Base-by-base conservation (phyloP, 805 yeast species). In the Monosporozyma solicola region DNA sequence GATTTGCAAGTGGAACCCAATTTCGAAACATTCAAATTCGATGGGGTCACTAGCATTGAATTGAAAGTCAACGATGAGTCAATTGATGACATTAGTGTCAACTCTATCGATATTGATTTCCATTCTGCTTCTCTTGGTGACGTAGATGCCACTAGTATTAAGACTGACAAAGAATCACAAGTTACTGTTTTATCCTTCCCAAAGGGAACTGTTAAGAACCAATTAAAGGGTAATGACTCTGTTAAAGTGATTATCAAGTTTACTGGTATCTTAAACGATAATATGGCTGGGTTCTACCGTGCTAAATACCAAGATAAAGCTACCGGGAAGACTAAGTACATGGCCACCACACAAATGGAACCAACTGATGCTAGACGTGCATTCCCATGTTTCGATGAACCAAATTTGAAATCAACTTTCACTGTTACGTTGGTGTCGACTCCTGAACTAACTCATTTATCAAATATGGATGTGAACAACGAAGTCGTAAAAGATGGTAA, bases 341-440 rank as follows among this genome's bases (percentile, higher is more conserved):
- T 86, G 77, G 87, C 89, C 46, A 83, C 91, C 47, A 85, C 95
- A 47, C 95, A 87, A 70, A 83, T 87, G 80, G 95, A 87, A 72
- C 83, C 95, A 25, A 84, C 92, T 22, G 94, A 87, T 65, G 87
- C 92, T 60, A 81, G 95, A 62, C 78, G 89, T 62, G 94, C 94
- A 9, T 87, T 87, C 76, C 95, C 95, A 35, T 85, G 86, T 64
- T 85, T 83, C 62, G 95, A 87, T 69, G 94, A 86, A 67, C 95
- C 95, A 24, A 80, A 86, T 53, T 76, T 84, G 55, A 87, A 87
- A 72, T 88, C 94, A 25, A 74, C 81, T 50, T 87, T 84, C 62
- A 84, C 81, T 53, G 74, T 87, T 54, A 72, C 82, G 41, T 74
- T 87, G 65, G 74, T 84, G 54, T 78, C 85, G 48, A 76, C 76